Percentiles rank a stretch among this genome's conserved stretches.
Conservation (phyloP, 331 rosid species). For the Dryas integrifolia region DNA sequence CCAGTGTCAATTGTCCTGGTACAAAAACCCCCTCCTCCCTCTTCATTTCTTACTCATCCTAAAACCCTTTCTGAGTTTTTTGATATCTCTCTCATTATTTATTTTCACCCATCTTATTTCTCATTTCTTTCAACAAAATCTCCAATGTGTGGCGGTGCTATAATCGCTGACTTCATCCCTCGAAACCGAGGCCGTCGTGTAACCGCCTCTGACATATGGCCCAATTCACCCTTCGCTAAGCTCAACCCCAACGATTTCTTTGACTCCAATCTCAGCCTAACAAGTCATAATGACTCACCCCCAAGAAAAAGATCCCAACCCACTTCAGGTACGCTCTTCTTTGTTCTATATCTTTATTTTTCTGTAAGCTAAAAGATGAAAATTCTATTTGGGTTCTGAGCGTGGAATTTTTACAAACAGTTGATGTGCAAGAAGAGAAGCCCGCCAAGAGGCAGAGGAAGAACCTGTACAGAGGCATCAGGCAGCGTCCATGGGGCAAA, state of each 20-base stretch:
- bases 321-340: conserved; percentile 40
- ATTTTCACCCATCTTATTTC: background rate
- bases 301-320: conserved; percentile 34
- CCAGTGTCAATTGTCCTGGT: conserved; percentile 21
- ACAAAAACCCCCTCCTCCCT: conserved; percentile 34
- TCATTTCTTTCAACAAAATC: conserved; percentile 10
- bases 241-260: conserved; percentile 15
- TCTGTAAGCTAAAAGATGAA: background rate
- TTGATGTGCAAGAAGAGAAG: conserved; percentile 43
- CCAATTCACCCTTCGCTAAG: conserved; percentile 40
- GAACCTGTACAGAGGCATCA: conserved; percentile 84
- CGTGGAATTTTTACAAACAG: conserved; percentile 36
- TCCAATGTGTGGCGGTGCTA: conserved; percentile 88
- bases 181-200: conserved; percentile 51
- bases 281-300: background rate
- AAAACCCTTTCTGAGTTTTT: background rate
- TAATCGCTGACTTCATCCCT: conserved; percentile 60
- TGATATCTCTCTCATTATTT: background rate
- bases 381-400: background rate
- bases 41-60: background rate
- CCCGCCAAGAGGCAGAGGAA: conserved; percentile 79
- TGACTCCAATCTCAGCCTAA: conserved; percentile 17
- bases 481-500: conserved; percentile 99
- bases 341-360: background rate
- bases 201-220: conserved; percentile 65